phyloP scores from a whole-genome alignment of 768 basidiomycete genomes.

The Lactifluus volemus region DNA sequence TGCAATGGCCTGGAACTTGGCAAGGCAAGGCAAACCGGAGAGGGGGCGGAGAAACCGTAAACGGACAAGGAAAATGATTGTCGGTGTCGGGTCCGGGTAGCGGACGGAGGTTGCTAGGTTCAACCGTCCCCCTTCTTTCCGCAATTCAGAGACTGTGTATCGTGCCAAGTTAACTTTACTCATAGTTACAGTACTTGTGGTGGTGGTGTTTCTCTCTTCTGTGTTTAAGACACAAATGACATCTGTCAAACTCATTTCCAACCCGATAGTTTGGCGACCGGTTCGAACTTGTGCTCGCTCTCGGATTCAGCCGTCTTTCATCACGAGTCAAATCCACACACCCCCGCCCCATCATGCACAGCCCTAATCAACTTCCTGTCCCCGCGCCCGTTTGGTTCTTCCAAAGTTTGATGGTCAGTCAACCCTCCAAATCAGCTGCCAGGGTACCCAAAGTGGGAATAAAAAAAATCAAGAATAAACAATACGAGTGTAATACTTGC shows the following conservation, averaged over 20 bases:
- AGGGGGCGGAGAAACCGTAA: conserved; percentile 9
- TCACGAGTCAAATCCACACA: conserved; percentile 9
- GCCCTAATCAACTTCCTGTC: not conserved
- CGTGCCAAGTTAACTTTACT: too few species aligned
- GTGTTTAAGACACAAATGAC: not conserved
- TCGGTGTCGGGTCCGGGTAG: conserved; percentile 13
- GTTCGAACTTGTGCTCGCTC: too few species aligned
- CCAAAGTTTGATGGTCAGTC: not conserved
- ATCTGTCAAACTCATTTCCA: too few species aligned
- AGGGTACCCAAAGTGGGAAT: not conserved
- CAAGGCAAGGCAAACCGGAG: not conserved
- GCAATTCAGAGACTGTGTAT: too few species aligned
- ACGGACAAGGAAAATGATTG: conserved; percentile 15
- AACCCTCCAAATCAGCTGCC: not conserved
- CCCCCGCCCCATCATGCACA: conserved; percentile 1
- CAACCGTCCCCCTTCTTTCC: not conserved
- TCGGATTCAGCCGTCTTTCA: not conserved
- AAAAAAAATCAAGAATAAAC: conserved; percentile 5
- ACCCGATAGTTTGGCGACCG: too few species aligned
- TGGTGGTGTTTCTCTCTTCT: too few species aligned
- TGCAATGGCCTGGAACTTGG: conserved; percentile 14
- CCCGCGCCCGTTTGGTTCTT: not conserved
- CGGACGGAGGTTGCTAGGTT: conserved; percentile 14
- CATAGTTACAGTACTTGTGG: too few species aligned
- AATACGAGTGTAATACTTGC: conserved; percentile 15